Evolutionary conservation across 2,329 filamentous ascomycete species (phyloP).

Genomic region (Fusarium oxysporum): DNA sequence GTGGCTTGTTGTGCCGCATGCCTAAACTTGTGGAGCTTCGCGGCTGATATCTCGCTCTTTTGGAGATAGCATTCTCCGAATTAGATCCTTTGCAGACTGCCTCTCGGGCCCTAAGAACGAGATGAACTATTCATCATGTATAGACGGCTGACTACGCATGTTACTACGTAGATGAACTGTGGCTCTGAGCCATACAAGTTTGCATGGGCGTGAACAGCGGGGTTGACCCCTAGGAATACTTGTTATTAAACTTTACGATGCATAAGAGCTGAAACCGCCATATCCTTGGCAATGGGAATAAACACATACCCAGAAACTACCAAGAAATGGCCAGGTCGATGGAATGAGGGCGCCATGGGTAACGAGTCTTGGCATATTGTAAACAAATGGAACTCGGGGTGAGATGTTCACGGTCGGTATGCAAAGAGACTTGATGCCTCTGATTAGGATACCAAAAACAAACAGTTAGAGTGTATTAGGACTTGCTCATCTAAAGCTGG

Average conservation of each 20-base stretch:
- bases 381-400: not conserved
- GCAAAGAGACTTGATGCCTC: not conserved
- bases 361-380: not conserved
- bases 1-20: not conserved
- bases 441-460: not conserved
- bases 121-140: not conserved
- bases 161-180: not conserved
- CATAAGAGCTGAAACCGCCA: conserved; percentile 8
- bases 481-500: not conserved
- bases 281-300: conserved; percentile 15
- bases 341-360: conserved; percentile 28
- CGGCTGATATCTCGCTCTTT: conserved; percentile 16
- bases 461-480: not conserved
- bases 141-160: not conserved
- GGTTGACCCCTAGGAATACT: conserved; percentile 7
- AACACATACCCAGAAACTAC: not conserved
- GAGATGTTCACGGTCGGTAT: not conserved
- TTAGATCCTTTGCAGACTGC: conserved; percentile 3
- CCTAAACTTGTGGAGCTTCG: not conserved
- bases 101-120: conserved; percentile 1
- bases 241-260: not conserved
- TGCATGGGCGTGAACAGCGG: not conserved
- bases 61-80: not conserved
- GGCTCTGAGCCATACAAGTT: not conserved
- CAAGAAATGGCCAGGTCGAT: conserved; percentile 8